Base-by-base conservation (phyloP, 768 basidiomycete species). In the Boletus patriciae region DNA sequence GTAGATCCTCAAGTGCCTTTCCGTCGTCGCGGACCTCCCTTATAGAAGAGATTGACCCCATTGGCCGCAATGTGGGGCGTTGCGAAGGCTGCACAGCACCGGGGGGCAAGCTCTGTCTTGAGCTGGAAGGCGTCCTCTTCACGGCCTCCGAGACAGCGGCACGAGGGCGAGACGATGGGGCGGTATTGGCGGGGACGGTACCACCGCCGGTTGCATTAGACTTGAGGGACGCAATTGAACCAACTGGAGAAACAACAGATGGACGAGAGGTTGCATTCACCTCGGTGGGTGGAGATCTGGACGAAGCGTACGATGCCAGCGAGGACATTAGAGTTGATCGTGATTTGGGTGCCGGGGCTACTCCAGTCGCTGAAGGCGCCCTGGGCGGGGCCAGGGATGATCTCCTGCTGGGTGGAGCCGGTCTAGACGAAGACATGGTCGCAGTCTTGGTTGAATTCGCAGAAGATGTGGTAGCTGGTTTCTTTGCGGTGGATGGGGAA, bases 21-120 rank as follows among this genome's bases (percentile, higher is more conserved):
- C 72, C 75, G 60, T 85, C 84, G 59, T 85, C 86, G 58, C 80
- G 83, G 18, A 86, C 75, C 63, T 90, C 90, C 56, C 78, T 80
- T 56, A 91, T 84, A 10, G 90, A 90, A n/a, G 87, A 80, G 46
- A 91, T 84, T 15, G 90, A 91, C 25, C 78, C 74, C 38, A 82
- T 64, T 29, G 81, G 70, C 18, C 82, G 78, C 52, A 80, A 69
- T 41, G 82, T 58, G 53, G 76, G 81, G 27, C 80, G 54, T 15
- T 75, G 66, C 9, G 67, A 47, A n/a, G 69, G 63, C 21, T 72
- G 62, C 18, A 31, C 58, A 19, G 58, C 45, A 21, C 52, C 47
- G 18, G 61, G 64, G 13, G 74, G 63, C 37, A 81, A 56, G 63
- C 73, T 83, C 54, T 75, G 74, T 34, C 78, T 75, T 23, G 81